Evolutionary conservation across 495 filamentous ascomycete species (phyloP).

Genomic region (Penicillium cataractarum): DNA sequence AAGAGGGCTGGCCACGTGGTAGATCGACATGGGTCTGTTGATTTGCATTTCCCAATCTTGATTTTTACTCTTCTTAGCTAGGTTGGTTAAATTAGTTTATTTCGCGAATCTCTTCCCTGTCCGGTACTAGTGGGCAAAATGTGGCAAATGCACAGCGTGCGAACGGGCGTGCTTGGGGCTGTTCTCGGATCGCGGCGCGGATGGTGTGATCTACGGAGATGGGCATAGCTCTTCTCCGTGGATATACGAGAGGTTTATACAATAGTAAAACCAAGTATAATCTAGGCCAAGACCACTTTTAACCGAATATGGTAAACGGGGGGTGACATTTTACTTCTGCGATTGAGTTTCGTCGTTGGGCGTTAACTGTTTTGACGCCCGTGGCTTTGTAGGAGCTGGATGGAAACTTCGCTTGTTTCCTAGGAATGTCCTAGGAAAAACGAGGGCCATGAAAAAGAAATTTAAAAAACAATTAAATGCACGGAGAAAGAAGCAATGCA

Average conservation of each 20-base stretch:
- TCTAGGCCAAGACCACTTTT: no score
- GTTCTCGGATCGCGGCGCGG: not conserved
- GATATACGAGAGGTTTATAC: no score
- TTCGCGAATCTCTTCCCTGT: slow-evolving; percentile 3
- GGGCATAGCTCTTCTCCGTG: not conserved
- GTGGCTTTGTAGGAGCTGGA: no score
- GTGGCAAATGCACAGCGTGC: not conserved
- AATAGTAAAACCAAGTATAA: no score
- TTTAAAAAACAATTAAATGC: not conserved
- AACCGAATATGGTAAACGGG: no score
- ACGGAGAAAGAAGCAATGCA: not conserved
- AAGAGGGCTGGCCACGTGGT: slow-evolving; percentile 27
- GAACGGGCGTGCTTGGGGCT: not conserved
- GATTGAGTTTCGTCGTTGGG: not conserved
- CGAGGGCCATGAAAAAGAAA: no score
- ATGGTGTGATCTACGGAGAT: not conserved
- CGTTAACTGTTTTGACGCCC: not conserved
- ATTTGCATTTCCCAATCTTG: not conserved
- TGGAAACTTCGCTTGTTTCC: no score
- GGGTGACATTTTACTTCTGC: no score
- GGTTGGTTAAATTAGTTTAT: not conserved
- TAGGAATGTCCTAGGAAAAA: not conserved
- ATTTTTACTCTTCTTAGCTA: not conserved
- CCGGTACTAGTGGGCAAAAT: not conserved
- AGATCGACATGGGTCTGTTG: slow-evolving; percentile 25